phyloP scores from a whole-genome alignment of 768 basidiomycete genomes.

The Ephemerocybe angulata region DNA sequence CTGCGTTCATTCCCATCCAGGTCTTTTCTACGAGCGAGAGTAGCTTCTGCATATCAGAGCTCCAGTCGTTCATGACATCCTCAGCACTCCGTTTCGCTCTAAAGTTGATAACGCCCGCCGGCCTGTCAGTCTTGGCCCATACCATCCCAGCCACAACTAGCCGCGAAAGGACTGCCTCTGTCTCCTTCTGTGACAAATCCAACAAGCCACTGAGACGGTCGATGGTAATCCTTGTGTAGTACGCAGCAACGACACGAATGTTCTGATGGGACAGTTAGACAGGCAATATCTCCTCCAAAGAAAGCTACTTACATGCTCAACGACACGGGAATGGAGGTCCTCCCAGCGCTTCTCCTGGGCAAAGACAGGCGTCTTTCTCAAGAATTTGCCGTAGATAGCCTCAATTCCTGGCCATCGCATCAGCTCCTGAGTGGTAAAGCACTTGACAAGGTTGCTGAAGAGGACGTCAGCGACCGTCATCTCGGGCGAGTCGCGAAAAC shows the following conservation, averaged over 20 bases:
- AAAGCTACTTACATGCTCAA: conserved; percentile 78
- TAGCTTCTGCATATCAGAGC: conserved; percentile 91
- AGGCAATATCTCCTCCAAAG: not conserved
- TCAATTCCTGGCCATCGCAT: conserved; percentile 98
- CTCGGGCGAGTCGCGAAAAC: conserved; percentile 12
- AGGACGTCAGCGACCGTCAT: conserved; percentile 13
- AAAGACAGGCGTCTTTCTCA: conserved; percentile 82
- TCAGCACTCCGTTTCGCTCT: conserved; percentile 77
- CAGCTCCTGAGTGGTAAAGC: conserved; percentile 87
- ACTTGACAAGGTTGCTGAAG: conserved; percentile 87
- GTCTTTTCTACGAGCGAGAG: conserved; percentile 93
- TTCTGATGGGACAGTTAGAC: conserved; percentile 53
- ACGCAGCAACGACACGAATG: conserved; percentile 88
- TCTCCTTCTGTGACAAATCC: conserved; percentile 75
- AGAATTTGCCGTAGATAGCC: conserved; percentile 77
- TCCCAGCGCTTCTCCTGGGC: conserved; percentile 81
- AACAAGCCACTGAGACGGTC: conserved; percentile 79
- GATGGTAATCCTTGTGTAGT: conserved; percentile 92
- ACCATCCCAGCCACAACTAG: conserved; percentile 90
- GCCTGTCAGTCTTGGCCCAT: conserved; percentile 92
- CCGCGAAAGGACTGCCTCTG: conserved; percentile 84
- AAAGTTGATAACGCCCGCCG: conserved; percentile 86
- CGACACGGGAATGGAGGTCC: conserved; percentile 90
- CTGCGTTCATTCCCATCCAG: conserved; percentile 96
- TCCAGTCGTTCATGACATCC: conserved; percentile 98